Conservation (phyloP, 306 rosid genomes). For the Geum urbanum region DNA sequence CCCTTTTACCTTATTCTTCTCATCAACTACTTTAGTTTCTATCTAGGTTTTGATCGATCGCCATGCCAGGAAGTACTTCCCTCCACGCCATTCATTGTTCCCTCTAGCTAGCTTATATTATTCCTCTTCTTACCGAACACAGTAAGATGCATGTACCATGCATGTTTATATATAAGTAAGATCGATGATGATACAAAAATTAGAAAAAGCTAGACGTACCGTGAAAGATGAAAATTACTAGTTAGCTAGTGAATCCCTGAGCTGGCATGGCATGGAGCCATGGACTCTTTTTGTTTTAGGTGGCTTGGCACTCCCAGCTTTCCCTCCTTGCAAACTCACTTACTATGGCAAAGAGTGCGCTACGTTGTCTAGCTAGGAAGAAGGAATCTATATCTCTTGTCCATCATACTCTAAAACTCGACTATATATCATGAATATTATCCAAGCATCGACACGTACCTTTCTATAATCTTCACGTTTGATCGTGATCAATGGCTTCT, state of each 20-base stretch:
- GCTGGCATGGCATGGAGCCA: no score
- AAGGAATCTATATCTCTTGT: background rate
- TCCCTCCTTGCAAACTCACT: slow-evolving; percentile 14
- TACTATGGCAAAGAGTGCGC: no score
- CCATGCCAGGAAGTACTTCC: slow-evolving; percentile 15
- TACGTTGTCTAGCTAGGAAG: background rate
- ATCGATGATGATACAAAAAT: background rate
- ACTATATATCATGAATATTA: background rate
- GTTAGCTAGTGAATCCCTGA: slow-evolving; percentile 14
- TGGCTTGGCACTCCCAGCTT: background rate
- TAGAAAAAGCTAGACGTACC: background rate
- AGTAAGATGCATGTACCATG: background rate
- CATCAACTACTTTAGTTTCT: background rate
- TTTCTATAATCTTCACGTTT: no score
- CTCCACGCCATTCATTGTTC: slow-evolving; percentile 14
- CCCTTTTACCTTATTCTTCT: slow-evolving; percentile 23
- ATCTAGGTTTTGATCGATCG: background rate
- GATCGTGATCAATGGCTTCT: no score
- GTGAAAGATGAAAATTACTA: slow-evolving; percentile 20
- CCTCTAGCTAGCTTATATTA: background rate
- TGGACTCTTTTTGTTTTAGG: slow-evolving; percentile 7
- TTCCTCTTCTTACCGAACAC: slow-evolving; percentile 15
- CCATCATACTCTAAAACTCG: background rate
- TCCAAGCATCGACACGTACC: background rate
- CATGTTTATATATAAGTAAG: background rate